phyloP scores from a whole-genome alignment of 148 eudicot genomes.

The Vaccinium myrtillus region DNA sequence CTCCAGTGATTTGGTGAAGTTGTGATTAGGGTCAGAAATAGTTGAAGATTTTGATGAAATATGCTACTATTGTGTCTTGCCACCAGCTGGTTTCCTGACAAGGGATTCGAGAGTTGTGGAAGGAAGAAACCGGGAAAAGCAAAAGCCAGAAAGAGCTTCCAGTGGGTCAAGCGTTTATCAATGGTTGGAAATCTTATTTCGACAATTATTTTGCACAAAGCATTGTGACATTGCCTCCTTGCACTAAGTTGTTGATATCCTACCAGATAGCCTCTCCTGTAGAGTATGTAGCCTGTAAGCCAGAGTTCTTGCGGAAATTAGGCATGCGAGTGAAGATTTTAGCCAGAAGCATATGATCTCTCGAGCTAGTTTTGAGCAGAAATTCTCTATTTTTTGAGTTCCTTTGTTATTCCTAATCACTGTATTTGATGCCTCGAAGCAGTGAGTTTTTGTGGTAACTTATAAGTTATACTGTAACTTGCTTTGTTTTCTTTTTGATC shows the following conservation, averaged over 20 bases:
- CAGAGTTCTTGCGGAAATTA: not conserved
- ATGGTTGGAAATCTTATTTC: constrained; percentile 1
- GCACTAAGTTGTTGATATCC: not conserved
- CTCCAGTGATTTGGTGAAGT: too few relatives aligned
- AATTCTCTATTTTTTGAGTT: not conserved
- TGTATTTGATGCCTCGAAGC: not conserved
- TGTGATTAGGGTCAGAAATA: too few relatives aligned
- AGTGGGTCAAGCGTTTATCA: constrained; percentile 93
- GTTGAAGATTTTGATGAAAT: too few relatives aligned
- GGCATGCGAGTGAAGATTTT: not conserved
- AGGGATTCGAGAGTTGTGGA: constrained; percentile 88
- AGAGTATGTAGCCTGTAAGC: constrained; percentile 5
- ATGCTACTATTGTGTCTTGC: constrained; percentile 8
- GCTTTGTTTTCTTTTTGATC: not conserved
- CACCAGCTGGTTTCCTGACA: constrained; percentile 93
- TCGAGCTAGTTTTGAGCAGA: not conserved
- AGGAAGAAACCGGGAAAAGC: constrained; percentile 99
- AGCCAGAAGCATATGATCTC: not conserved
- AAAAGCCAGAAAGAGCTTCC: constrained; percentile 96
- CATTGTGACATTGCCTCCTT: not conserved
- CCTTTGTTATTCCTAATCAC: not conserved
- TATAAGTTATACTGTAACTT: not conserved
- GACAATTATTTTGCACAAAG: not conserved
- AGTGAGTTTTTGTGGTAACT: not conserved
- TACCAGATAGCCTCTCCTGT: not conserved